Percentiles rank a stretch among this genome's conserved stretches.
Evolutionary conservation across 345 rosid species (phyloP).

Genomic region (Camelina neglecta): DNA sequence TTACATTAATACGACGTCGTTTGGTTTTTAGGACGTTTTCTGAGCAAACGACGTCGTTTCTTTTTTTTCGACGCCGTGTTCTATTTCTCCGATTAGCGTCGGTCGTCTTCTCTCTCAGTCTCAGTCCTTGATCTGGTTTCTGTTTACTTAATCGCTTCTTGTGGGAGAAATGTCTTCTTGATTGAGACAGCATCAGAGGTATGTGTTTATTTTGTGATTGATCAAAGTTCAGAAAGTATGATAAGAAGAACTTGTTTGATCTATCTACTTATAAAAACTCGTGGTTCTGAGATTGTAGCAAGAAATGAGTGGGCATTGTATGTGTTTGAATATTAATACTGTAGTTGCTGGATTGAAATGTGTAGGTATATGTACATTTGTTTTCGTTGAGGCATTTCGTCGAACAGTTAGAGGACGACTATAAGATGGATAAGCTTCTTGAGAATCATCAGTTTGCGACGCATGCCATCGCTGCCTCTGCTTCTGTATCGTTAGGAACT

Average conservation of each 20-base stretch:
- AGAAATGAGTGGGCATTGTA: not conserved
- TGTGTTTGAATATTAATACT: not conserved
- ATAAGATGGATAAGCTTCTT: constrained; percentile 50
- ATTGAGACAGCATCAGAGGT: constrained; percentile 16
- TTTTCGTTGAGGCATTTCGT: constrained; percentile 37
- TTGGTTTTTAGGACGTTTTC: not conserved
- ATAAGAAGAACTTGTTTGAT: not conserved
- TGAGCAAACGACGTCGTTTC: not conserved
- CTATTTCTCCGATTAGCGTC: not conserved
- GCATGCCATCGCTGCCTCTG: constrained; percentile 78
- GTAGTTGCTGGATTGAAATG: not conserved
- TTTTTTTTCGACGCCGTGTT: not conserved
- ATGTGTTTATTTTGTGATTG: not conserved
- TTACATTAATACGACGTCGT: not conserved
- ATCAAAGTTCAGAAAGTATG: not conserved
- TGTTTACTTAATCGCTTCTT: not conserved
- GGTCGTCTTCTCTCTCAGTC: constrained; percentile 4
- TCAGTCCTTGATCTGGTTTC: constrained; percentile 24
- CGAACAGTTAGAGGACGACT: constrained; percentile 37
- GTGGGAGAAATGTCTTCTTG: not conserved
- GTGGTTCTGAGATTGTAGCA: not conserved
- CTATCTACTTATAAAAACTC: not conserved
- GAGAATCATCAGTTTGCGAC: constrained; percentile 74
- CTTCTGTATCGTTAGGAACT: constrained; percentile 73
- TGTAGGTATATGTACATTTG: not conserved